Percentiles rank a stretch among this genome's conserved stretches.
Conservation (phyloP, 2,329 filamentous ascomycete species). For the Monilinia laxa region DNA sequence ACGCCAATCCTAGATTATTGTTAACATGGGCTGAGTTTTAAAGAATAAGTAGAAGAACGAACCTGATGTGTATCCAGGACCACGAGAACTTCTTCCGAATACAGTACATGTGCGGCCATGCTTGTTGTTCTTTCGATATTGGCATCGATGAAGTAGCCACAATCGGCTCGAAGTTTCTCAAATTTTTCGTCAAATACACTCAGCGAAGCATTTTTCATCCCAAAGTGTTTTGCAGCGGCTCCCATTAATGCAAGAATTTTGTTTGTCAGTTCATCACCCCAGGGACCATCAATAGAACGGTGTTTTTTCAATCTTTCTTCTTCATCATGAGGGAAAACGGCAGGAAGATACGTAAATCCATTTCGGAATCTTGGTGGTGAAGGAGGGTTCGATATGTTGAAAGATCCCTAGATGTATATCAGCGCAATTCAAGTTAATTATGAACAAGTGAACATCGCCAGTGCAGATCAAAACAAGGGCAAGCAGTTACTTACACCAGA, state of each 20-base stretch:
- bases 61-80: slow-evolving; percentile 41
- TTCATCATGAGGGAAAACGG: slow-evolving; percentile 38
- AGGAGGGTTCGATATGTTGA: slow-evolving; percentile 41
- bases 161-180: slow-evolving; percentile 40
- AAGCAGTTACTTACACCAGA: slow-evolving; percentile 22
- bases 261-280: slow-evolving; percentile 30
- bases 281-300: slow-evolving; percentile 32
- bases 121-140: slow-evolving; percentile 38
- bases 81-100: slow-evolving; percentile 40
- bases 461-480: background rate
- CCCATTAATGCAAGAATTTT: slow-evolving; percentile 32
- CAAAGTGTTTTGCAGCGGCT: slow-evolving; percentile 36
- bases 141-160: slow-evolving; percentile 34
- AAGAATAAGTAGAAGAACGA: slow-evolving; percentile 20
- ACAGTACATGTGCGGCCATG: slow-evolving; percentile 43
- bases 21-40: slow-evolving; percentile 11
- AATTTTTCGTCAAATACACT: slow-evolving; percentile 40
- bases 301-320: slow-evolving; percentile 32
- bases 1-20: slow-evolving; percentile 41
- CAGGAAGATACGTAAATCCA: slow-evolving; percentile 37
- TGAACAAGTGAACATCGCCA: background rate
- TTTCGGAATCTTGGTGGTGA: slow-evolving; percentile 36
- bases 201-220: slow-evolving; percentile 37
- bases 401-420: slow-evolving; percentile 38
- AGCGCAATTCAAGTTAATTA: slow-evolving; percentile 3